Base-by-base conservation (phyloP, 129 eudicot genomes). In the Chrysanthemum seticuspe region DNA sequence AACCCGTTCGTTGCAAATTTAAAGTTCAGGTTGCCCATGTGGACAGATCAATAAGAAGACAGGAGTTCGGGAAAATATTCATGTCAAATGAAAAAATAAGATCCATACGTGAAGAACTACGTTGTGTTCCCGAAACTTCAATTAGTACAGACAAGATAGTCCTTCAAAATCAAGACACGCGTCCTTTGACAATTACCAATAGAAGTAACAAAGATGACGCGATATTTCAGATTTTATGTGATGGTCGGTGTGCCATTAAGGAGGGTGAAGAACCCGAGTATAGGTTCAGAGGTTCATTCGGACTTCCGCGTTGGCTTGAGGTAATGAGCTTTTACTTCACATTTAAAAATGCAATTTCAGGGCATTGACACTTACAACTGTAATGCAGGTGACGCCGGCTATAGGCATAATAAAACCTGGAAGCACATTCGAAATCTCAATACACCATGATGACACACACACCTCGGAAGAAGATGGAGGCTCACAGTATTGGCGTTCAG, bases 231-330 rank as follows among this genome's bases (percentile, higher is more conserved):
- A 83, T 94, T 51, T 9, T 86, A 58, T 90, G 98, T 62, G 86
- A 84, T 76, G 98, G 92, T 47, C 90, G 82, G 64, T 73, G 89
- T 54, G 80, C 79, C 18, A 36, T 84, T 69, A 86, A 82, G 58
- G 93, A 82, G 14, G 81, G 80, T 59, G 89, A 85, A 68, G 83
- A 83, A 68, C 60, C 88, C 7, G 91, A 90, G 18, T 87, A 82
- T 67, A 81, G 84, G 29, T 78, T 86, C 2, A 86, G 90, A 79
- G 99, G 86, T 25, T 86, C 96, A 45, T 83, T 78, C n/a, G 97
- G 97, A 40, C 86, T 94, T 78, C 99, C 97, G 1, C 79, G 89
- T 68, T 94, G 99, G 99, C 93, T 94, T 36, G 91, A 94, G 99
- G 99, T 94, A 90, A 72, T 31, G 16, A 62, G 10, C 27, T 61